Evolutionary conservation across 176 grass and related monocot species (phyloP), one percentile per base, ranked within the genome.

Genomic region (Musa schizocarpa): DNA sequence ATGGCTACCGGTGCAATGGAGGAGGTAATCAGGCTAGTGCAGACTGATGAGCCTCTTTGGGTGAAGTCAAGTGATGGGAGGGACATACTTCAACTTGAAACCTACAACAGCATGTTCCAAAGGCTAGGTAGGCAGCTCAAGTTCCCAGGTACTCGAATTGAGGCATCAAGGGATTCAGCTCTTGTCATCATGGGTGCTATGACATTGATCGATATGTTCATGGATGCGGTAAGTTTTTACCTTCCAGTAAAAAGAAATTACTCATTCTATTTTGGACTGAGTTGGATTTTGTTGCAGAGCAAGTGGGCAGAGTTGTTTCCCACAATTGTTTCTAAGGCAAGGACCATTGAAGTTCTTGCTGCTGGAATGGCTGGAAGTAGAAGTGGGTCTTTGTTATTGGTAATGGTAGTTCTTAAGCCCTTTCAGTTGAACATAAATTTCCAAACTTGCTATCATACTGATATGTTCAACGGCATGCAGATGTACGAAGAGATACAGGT

Each of bases 301-400:
- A 97, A 97, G 75, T 97, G 90, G 87, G 50, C 85, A 56, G 93
- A 97, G 51, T 90, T 97, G 73, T 97, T 97, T 77, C 86, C 93
- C 2, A 85, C 85, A 74, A 88, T 97, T 77, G 84, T 97, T n/a
- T 82, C 87, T 49, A 86, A 82, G 78, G 80, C 85, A 16, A 81
- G 81, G 70, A 92, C 88, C 29, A 70, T 90, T 12, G 93, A 97
- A 26, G 62, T 88, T 14, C 90, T 97, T 14, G 84, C 87, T 1
- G 86, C 85, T 34, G 88, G 87, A 68, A 72, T 92, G 74, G 57
- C 77, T 7, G 83, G 87, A 52, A 71, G 19, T 52, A 66, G 87
- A 67, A 96, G 83, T 53, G 93, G 92, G 53, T 90, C 89, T 0
- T 43, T 96, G 50, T 75, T 92, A 23, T 71, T 96, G 89, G 93